A percentile compares a stretch with the other conserved stretches of the same genome.
Conservation (phyloP, 163 green algal species). For the Coccomyxa subellipsoidea region DNA sequence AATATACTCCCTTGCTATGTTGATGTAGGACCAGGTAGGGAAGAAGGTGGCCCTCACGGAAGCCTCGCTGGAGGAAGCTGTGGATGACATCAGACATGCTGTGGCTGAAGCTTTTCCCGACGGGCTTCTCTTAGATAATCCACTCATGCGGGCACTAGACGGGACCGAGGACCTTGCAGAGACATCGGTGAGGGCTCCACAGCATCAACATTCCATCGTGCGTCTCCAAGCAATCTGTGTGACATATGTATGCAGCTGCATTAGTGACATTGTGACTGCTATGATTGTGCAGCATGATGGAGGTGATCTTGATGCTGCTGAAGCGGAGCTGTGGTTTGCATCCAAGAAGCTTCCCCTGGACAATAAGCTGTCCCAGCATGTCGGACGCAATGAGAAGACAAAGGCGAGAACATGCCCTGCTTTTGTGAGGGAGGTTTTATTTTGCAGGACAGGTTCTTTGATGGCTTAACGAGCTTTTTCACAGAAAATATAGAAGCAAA, state of each 20-base stretch:
- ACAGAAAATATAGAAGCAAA: no score
- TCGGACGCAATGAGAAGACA: constrained; percentile 80
- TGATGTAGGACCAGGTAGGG: constrained; percentile 55
- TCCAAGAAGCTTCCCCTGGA: constrained; percentile 70
- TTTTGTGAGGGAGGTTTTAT: no score
- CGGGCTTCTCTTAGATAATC: constrained; percentile 78
- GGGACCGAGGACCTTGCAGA: constrained; percentile 11
- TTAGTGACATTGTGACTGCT: no score
- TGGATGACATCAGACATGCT: constrained; percentile 72
- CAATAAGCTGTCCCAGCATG: constrained; percentile 67
- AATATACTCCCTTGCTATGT: background rate
- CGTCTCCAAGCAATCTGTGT: no score
- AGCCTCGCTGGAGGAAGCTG: constrained; percentile 48
- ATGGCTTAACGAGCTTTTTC: no score
- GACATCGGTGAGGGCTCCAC: background rate
- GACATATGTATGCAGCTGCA: no score
- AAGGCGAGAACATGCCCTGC: constrained; percentile 41
- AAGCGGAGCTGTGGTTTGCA: constrained; percentile 72
- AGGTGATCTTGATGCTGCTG: constrained; percentile 56
- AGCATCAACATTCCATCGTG: no score
- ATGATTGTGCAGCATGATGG: background rate
- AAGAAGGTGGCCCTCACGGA: constrained; percentile 59
- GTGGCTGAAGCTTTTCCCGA: constrained; percentile 85
- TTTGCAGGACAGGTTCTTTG: no score
- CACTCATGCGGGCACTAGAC: constrained; percentile 64